Percentiles rank a stretch among this genome's conserved stretches.
Evolutionary conservation across 176 grass and related monocot species (phyloP).

Genomic region (Stipa capillata): DNA sequence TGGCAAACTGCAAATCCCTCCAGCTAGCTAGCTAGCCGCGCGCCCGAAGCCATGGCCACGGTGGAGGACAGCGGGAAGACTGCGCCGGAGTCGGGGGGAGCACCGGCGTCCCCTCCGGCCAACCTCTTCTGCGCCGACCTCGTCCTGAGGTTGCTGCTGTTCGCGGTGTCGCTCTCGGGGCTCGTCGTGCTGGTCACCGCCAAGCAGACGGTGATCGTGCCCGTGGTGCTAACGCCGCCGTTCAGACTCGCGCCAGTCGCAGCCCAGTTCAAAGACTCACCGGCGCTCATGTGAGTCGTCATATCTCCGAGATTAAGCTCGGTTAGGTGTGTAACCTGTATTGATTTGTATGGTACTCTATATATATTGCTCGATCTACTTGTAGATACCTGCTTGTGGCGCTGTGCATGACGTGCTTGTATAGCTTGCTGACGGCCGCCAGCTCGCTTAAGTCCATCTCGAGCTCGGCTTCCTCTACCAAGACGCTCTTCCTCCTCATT

Average conservation of each 20-base stretch:
- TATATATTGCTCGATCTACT: not conserved
- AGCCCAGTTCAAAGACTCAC: conserved; percentile 69
- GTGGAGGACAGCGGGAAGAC: not conserved
- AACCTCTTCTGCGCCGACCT: conserved; percentile 23
- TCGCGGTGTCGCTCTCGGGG: conserved; percentile 35
- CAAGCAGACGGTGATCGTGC: conserved; percentile 37
- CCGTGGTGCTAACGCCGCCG: not conserved
- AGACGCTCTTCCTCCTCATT: conserved; percentile 32
- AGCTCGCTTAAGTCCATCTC: conserved; percentile 19
- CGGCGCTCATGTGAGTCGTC: conserved; percentile 50
- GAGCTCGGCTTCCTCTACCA: conserved; percentile 6
- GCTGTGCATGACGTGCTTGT: conserved; percentile 32
- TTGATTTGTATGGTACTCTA: not conserved
- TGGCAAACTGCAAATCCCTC: not conserved
- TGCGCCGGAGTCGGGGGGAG: too few relatives aligned
- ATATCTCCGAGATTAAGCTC: too few relatives aligned
- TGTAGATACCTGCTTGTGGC: conserved; percentile 36
- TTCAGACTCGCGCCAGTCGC: not conserved
- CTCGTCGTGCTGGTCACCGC: conserved; percentile 54
- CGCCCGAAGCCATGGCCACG: not conserved
- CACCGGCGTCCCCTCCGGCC: not conserved
- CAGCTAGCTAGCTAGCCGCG: not conserved
- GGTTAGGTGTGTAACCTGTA: not conserved
- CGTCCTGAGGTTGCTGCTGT: conserved; percentile 33
- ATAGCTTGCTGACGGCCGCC: conserved; percentile 47